A percentile compares a stretch with the other conserved stretches of the same genome.
Conservation (phyloP, 306 rosid species). For the Cucurbita maxima region DNA sequence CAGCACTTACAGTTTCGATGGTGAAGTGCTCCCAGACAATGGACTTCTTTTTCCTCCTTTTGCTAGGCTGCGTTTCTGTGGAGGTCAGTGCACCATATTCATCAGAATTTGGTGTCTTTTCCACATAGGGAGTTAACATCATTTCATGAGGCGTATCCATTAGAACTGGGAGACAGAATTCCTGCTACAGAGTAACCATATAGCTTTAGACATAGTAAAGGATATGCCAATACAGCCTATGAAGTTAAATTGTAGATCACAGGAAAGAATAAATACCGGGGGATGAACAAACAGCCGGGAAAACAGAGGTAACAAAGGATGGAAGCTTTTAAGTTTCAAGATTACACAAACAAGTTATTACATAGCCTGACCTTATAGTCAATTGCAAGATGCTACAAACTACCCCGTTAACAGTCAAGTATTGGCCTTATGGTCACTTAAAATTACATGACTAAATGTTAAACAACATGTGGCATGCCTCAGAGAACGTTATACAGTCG, state of each 20-base stretch:
- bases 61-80: constrained; percentile 59
- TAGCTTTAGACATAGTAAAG: not conserved
- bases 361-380: not conserved
- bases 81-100: constrained; percentile 10
- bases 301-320: not conserved
- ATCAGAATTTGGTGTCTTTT: not conserved
- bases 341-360: not conserved
- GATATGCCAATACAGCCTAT: not conserved
- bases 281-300: not conserved
- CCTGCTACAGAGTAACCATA: not conserved
- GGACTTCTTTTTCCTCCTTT: constrained; percentile 81
- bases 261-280: not conserved
- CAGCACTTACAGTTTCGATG: constrained; percentile 66
- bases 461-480: not conserved
- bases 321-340: not conserved
- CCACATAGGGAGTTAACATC: constrained; percentile 19
- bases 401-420: not conserved
- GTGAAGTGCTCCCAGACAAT: constrained; percentile 96
- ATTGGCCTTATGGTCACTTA: not conserved
- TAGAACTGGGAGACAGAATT: not conserved
- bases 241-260: not conserved
- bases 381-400: not conserved
- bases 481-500: not conserved
- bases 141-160: constrained; percentile 5
- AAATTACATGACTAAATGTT: not conserved